These are phyloP conservation scores for Psilocybe sp. DNA, from an alignment of 768 basidiomycete genomes.

Conservation along the genomic window DNA sequence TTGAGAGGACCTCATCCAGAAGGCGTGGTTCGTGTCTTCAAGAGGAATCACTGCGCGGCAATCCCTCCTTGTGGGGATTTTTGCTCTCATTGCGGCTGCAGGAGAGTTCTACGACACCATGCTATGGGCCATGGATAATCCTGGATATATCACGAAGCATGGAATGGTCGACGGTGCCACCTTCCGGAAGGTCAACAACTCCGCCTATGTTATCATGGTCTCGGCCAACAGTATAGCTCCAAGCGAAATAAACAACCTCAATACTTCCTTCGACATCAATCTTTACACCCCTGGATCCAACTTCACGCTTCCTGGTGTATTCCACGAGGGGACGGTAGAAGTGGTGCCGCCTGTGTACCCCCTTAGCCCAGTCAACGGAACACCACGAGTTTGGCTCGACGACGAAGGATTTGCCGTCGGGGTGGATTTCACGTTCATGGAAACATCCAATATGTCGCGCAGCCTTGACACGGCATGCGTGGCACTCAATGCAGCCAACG, in stretches of 20 bases:
- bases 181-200: conserved; percentile 8
- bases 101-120: conserved; percentile 18
- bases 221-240: not conserved
- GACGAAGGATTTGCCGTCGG: conserved; percentile 15
- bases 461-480: not conserved
- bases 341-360: conserved; percentile 6
- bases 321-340: not conserved
- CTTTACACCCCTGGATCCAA: conserved; percentile 15
- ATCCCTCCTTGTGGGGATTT: conserved; percentile 11
- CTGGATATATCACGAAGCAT: conserved; percentile 15
- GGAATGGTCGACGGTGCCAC: not conserved
- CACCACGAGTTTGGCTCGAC: conserved; percentile 18
- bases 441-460: not conserved
- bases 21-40: conserved; percentile 9
- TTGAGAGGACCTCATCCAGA: conserved; percentile 16
- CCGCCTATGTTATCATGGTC: conserved; percentile 12
- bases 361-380: not conserved
- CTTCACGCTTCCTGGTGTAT: conserved; percentile 15
- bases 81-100: conserved; percentile 7
- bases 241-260: conserved; percentile 7
- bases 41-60: conserved; percentile 6
- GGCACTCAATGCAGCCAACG: too few species aligned
- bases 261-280: conserved; percentile 12
- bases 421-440: conserved; percentile 9
- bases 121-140: conserved; percentile 18